A percentile compares a stretch with the other conserved stretches of the same genome.
phyloP scores from a whole-genome alignment of 2,329 filamentous ascomycete species.

The Ophiostoma ulmi region DNA sequence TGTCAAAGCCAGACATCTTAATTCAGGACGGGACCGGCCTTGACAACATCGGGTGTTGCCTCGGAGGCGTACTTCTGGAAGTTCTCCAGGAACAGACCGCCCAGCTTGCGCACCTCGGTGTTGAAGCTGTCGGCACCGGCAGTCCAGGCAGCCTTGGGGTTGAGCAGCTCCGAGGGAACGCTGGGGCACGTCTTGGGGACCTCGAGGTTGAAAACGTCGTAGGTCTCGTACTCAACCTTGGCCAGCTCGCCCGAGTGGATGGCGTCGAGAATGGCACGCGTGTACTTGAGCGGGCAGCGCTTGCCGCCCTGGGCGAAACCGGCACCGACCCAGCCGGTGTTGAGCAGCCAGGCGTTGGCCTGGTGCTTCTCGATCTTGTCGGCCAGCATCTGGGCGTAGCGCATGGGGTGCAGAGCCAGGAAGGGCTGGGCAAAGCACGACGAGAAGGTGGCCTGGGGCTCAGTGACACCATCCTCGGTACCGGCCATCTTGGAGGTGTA shows the following conservation, averaged over 20 bases:
- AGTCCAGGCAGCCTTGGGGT: slow-evolving; percentile 91
- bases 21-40: slow-evolving; percentile 51
- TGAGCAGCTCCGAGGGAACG: slow-evolving; percentile 87
- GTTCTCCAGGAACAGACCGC: slow-evolving; percentile 86
- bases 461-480: slow-evolving; percentile 92
- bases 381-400: slow-evolving; percentile 96
- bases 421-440: slow-evolving; percentile 99
- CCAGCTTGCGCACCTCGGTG: slow-evolving; percentile 85
- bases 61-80: slow-evolving; percentile 91
- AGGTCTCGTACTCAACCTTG: slow-evolving; percentile 87
- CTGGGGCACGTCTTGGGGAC: slow-evolving; percentile 89
- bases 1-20: neutral
- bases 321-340: slow-evolving; percentile 96
- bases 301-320: slow-evolving; percentile 87
- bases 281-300: slow-evolving; percentile 98
- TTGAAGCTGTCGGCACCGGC: slow-evolving; percentile 75
- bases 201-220: slow-evolving; percentile 92
- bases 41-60: slow-evolving; percentile 73
- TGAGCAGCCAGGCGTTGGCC: slow-evolving; percentile 95
- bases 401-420: slow-evolving; percentile 97
- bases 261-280: slow-evolving; percentile 92
- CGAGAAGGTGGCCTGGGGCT: slow-evolving; percentile 97
- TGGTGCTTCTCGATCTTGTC: slow-evolving; percentile 96
- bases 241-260: slow-evolving; percentile 97
- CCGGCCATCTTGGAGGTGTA: slow-evolving; percentile 99